These are phyloP conservation scores for Boletus vinaceobasis DNA, from an alignment of 768 basidiomycete genomes.

Conservation along the genomic window DNA sequence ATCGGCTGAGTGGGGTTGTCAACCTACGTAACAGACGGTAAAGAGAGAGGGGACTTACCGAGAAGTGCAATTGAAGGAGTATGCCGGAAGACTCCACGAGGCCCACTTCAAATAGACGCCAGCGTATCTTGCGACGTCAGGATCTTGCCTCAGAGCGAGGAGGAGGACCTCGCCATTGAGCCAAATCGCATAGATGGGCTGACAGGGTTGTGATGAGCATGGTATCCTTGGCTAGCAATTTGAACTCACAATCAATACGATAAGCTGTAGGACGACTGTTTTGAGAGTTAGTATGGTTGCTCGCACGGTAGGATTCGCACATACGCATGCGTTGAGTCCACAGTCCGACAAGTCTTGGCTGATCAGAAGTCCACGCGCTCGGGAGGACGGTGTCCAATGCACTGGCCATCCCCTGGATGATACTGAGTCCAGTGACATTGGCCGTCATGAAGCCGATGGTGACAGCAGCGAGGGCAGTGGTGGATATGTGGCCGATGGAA, in stretches of 20 bases:
- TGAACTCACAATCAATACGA: constrained; percentile 51
- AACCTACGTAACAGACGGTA: constrained; percentile 39
- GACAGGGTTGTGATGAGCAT: neutral
- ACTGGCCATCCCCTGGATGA: constrained; percentile 79
- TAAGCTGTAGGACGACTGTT: constrained; percentile 17
- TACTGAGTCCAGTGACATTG: constrained; percentile 52
- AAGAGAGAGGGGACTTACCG: constrained; percentile 28
- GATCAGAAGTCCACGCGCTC: constrained; percentile 86
- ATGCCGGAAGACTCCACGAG: constrained; percentile 74
- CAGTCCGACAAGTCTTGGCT: constrained; percentile 82
- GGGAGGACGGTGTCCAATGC: constrained; percentile 93
- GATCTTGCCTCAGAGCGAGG: constrained; percentile 69
- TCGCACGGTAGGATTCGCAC: neutral
- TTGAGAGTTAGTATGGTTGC: neutral
- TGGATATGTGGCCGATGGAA: constrained; percentile 90
- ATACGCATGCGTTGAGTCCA: constrained; percentile 88
- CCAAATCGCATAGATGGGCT: constrained; percentile 70
- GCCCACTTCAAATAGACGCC: constrained; percentile 70
- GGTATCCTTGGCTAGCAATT: neutral
- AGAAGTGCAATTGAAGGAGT: constrained; percentile 52
- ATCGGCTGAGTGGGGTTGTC: constrained; percentile 38
- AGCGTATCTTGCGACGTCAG: constrained; percentile 75
- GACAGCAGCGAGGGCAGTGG: constrained; percentile 82
- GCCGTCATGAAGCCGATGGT: constrained; percentile 74
- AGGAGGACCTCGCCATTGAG: constrained; percentile 78